Conservation (phyloP, 1,284 basidiomycete genomes). For the Athelia psychrophila region DNA sequence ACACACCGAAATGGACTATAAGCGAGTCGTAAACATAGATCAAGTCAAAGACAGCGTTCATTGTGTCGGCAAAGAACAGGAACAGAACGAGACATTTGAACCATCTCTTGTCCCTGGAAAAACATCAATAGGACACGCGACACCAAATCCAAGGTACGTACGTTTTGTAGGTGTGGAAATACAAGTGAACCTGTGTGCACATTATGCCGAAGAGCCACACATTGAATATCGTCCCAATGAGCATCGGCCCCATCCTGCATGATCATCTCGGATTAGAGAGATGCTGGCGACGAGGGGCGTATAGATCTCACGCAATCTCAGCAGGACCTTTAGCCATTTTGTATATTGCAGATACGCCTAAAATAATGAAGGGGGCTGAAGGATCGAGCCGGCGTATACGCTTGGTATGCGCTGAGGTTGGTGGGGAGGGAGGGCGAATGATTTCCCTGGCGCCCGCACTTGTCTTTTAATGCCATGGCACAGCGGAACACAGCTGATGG, state of each 20-base stretch:
- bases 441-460: too few relatives aligned
- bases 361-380: too few relatives aligned
- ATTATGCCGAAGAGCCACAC: constrained; percentile 35
- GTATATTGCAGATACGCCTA: too few relatives aligned
- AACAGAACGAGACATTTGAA: constrained; percentile 17
- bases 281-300: background rate
- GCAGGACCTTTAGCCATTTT: background rate
- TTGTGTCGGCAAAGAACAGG: constrained; percentile 32
- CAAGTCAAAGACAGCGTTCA: constrained; percentile 30
- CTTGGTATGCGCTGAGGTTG: too few relatives aligned
- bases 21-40: constrained; percentile 33
- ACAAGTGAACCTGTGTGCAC: constrained; percentile 34
- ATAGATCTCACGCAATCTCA: background rate
- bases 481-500: too few relatives aligned
- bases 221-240: constrained; percentile 13
- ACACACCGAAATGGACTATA: constrained; percentile 34
- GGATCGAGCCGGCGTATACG: too few relatives aligned
- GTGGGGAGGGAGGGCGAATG: too few relatives aligned
- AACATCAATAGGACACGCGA: background rate
- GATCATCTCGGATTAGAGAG: background rate
- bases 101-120: constrained; percentile 15
- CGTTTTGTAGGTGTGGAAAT: constrained; percentile 30
- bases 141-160: constrained; percentile 9
- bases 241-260: background rate
- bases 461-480: too few relatives aligned